Conservation (phyloP, 2,329 filamentous ascomycete species). For the Talaromyces sp. region DNA sequence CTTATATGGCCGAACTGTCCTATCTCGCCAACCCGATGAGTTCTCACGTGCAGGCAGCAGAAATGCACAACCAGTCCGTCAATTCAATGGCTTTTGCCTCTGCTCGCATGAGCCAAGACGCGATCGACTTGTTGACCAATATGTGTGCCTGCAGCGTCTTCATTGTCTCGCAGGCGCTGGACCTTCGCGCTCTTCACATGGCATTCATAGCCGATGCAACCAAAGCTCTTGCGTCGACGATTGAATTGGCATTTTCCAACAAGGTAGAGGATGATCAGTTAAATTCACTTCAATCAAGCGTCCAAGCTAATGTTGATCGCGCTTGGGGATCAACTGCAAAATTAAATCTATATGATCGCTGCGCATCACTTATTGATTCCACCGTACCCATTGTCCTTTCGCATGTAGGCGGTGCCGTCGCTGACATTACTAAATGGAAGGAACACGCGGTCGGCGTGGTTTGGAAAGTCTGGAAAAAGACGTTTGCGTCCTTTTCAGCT, state of each 20-base stretch:
- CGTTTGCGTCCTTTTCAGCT: background rate
- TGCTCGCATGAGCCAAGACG: background rate
- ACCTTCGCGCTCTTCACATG: constrained; percentile 38
- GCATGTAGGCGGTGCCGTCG: background rate
- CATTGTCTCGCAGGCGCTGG: constrained; percentile 17
- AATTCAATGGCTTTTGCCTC: constrained; percentile 59
- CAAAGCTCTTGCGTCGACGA: background rate
- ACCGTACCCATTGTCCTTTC: constrained; percentile 15
- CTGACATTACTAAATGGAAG: background rate
- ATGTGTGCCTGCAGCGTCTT: background rate
- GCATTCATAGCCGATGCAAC: background rate
- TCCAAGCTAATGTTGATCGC: background rate
- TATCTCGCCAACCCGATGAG: constrained; percentile 60
- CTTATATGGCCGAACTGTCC: constrained; percentile 58
- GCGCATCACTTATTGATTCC: background rate
- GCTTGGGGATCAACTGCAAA: background rate
- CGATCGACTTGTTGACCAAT: background rate
- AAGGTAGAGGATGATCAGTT: background rate
- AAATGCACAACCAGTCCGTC: constrained; percentile 63
- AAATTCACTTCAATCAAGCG: background rate
- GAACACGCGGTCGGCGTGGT: background rate
- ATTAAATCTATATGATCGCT: background rate
- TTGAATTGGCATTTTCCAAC: background rate
- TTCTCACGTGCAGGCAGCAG: constrained; percentile 59
- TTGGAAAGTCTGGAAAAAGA: background rate